Conservation (phyloP, 148 eudicot species). For the Euryodendron excelsum region DNA sequence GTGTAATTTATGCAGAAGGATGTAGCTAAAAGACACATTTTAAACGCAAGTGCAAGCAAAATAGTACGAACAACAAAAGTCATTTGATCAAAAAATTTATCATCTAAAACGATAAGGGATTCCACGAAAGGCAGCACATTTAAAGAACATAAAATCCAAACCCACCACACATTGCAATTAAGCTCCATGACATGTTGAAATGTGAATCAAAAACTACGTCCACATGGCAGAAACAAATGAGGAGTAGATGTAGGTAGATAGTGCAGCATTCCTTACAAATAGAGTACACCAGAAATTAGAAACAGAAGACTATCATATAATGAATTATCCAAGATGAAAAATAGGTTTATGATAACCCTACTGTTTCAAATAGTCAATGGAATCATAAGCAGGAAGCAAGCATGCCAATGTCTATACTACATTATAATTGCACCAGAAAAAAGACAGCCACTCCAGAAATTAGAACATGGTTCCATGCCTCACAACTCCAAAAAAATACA, state of each 20-base stretch:
- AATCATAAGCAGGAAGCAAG: background rate
- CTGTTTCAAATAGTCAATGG: background rate
- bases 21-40: too few relatives aligned
- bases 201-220: background rate
- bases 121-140: background rate
- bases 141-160: background rate
- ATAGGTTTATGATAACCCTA: background rate
- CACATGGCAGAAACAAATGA: background rate
- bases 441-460: background rate
- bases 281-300: background rate
- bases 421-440: background rate
- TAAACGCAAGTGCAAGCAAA: background rate
- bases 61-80: background rate
- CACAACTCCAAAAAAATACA: too few relatives aligned
- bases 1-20: too few relatives aligned
- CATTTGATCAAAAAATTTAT: background rate
- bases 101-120: background rate
- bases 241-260: background rate
- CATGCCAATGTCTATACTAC: background rate
- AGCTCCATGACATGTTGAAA: background rate
- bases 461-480: background rate
- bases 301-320: background rate
- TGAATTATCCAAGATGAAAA: background rate
- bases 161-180: background rate
- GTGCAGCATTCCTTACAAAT: background rate